Evolutionary conservation across 176 grass and related monocot species (phyloP).

Genomic region (Zea mays): DNA sequence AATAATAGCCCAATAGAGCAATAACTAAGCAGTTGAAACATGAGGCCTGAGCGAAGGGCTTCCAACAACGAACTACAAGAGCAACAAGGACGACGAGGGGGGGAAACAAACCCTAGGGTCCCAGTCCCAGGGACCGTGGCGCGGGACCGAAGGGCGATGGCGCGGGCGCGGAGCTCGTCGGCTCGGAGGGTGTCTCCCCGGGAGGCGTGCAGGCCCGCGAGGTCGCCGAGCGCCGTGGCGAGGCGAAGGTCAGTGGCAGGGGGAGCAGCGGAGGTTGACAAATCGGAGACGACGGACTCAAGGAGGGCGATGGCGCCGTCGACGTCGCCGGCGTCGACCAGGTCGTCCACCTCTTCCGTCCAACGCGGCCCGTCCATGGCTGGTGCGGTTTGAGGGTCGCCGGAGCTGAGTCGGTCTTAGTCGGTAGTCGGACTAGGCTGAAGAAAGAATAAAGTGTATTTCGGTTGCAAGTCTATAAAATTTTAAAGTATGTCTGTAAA

Average conservation of each 20-base stretch:
- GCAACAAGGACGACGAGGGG: neutral
- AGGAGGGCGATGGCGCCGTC: slow-evolving; percentile 73
- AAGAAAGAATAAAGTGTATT: no score
- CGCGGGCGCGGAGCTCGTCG: slow-evolving; percentile 72
- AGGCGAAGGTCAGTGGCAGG: slow-evolving; percentile 47
- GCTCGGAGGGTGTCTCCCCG: slow-evolving; percentile 60
- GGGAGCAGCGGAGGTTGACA: slow-evolving; percentile 24
- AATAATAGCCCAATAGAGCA: no score
- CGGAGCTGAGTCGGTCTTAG: no score
- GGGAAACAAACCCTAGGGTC: slow-evolving; percentile 46
- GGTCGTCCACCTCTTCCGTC: slow-evolving; percentile 83
- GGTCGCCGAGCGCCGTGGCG: slow-evolving; percentile 71
- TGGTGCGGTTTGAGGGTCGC: no score
- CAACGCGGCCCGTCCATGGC: slow-evolving; percentile 39
- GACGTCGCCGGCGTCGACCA: slow-evolving; percentile 63
- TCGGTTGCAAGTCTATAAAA: no score
- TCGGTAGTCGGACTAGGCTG: no score
- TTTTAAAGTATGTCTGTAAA: no score
- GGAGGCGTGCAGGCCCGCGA: slow-evolving; percentile 67
- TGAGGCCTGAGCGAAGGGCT: neutral
- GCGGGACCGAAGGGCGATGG: slow-evolving; percentile 52
- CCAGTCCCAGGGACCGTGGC: slow-evolving; percentile 6
- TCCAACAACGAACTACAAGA: neutral
- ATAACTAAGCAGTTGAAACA: neutral
- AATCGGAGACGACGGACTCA: slow-evolving; percentile 54